Base-by-base conservation (phyloP, 208 protist species). In the Leishmania arabica region DNA sequence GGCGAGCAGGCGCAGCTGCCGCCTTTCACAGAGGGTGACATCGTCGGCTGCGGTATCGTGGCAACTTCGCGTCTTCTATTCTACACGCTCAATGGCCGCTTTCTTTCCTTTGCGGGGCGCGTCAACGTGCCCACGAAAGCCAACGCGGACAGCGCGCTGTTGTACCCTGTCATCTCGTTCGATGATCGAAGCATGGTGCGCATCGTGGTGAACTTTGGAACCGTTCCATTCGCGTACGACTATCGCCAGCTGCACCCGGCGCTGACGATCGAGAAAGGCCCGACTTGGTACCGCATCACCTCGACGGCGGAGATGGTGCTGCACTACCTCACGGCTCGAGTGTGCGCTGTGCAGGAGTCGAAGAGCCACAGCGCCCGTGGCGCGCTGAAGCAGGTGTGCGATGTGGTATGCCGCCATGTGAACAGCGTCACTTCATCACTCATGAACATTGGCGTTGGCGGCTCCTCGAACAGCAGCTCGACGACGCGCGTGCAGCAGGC, bases 141-240 rank as follows among this genome's bases (percentile, higher is more conserved):
- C 73, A 79, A 51, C 84, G 91, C 37, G 54, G 82, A 82, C 54
- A 82, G 74, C 74, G 82, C 82, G 21, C 54, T 82, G 9, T 72
- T 98, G 17, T 96, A 90, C 79, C 95, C 95, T 7, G 83, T 86
- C 19, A 64, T 98, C 40, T 90, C 84, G 21, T 91, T 98, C 68
- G 90, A 91, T 68, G 91, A 95, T 37, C 75, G 68, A 19, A 82
- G 85, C 8, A 76, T 77, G 75, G 82, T 82, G 65, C 81, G 91
- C 51, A 88, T 98, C 65, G 72, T 85, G 31, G 92, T 98, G 13
- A 98, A 98, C 86, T 98, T 98, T 79, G 95, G 95, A 58, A 91
- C 86, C 24, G 58, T 86, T 11, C 85, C 86, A 0, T 98, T 98
- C 79, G 80, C 80, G 24, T 98, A 93, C 73, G 95, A 98, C 80